phyloP scores from a whole-genome alignment of 345 rosid species.

The Salix caprea region DNA sequence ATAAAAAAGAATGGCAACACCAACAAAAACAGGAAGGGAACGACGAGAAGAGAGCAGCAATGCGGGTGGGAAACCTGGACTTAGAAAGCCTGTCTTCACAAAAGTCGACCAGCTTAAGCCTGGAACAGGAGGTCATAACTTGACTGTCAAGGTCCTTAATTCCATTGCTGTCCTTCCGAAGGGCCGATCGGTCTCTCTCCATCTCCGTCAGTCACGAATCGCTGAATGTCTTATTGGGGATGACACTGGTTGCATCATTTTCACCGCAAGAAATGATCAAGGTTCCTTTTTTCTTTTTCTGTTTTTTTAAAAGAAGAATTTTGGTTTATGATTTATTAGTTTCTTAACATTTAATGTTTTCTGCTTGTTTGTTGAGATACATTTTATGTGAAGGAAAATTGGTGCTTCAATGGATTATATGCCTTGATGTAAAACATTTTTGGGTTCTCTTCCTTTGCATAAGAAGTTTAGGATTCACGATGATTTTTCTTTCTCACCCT shows the following conservation, averaged over 20 bases:
- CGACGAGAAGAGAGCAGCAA: background rate
- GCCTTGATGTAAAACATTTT: background rate
- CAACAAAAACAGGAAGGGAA: background rate
- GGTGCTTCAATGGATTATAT: background rate
- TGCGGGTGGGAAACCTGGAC: conserved; percentile 16
- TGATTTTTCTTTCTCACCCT: background rate
- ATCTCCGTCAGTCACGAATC: conserved; percentile 31
- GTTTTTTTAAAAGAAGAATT: too few species aligned
- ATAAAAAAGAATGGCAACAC: background rate
- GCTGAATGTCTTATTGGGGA: conserved; percentile 54
- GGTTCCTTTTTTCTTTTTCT: background rate
- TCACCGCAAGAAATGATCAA: conserved; percentile 39
- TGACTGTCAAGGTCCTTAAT: conserved; percentile 34
- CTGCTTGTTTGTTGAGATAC: too few species aligned
- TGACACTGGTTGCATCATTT: conserved; percentile 39
- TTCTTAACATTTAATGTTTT: too few species aligned
- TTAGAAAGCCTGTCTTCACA: conserved; percentile 44
- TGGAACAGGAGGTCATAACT: conserved; percentile 41
- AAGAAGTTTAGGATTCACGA: background rate
- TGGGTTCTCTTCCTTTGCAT: background rate
- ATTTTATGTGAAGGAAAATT: too few species aligned
- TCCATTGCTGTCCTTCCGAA: conserved; percentile 30
- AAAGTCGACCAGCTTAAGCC: conserved; percentile 47
- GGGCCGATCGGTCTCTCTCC: conserved; percentile 31
- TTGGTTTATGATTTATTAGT: too few species aligned